Base-by-base conservation (phyloP, 345 rosid species). In the Salix exigua region DNA sequence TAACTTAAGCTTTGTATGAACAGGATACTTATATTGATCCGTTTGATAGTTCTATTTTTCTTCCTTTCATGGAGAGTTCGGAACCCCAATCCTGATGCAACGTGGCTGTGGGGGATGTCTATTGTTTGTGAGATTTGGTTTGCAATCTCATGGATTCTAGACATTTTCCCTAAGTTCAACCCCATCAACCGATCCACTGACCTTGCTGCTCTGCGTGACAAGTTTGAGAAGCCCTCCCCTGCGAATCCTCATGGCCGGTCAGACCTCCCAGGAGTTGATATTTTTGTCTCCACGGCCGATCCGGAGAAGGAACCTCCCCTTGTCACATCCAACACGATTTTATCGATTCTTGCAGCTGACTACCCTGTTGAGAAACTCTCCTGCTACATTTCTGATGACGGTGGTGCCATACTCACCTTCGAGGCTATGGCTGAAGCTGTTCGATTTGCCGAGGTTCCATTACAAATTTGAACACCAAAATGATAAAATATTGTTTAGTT, bases 401-500 rank as follows among this genome's bases (percentile, higher is more conserved):
- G 98, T 40, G 97, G 95, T 13, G 91, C 98, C 40, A 88, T 91
- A 48, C 91, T 94, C 82, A 94, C 91, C 21, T 94, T 94, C 64
- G 98, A 92, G 85, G 98, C 98, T 77, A 94, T 94, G 98, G 98
- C 97, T 37, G 97, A 92, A 85, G 94, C 98, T 33, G 87, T 94
- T 76, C 87, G 83, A 51, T 94, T 94, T 73, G 94, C 96, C 1
- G 93, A 94, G 90, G 90, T 88, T 31, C 18, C 6, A 6, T 62
- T 33, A 17, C 63, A 11, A 26, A 62, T 31, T 40, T 61, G 17
- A 63, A 21, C 16, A 26, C 38, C 68, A 64, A 64, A 64, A 58
- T 23, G 63, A 42, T 42, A 10, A 42, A 42, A 58, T 58, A 58
- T 58, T 58, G 62, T 55, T 58, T 58, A 58, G 23, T 9, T 58